Evolutionary conservation across 371 early-diverging fungal species (phyloP).

Genomic region (Rhizopus arrhizus): DNA sequence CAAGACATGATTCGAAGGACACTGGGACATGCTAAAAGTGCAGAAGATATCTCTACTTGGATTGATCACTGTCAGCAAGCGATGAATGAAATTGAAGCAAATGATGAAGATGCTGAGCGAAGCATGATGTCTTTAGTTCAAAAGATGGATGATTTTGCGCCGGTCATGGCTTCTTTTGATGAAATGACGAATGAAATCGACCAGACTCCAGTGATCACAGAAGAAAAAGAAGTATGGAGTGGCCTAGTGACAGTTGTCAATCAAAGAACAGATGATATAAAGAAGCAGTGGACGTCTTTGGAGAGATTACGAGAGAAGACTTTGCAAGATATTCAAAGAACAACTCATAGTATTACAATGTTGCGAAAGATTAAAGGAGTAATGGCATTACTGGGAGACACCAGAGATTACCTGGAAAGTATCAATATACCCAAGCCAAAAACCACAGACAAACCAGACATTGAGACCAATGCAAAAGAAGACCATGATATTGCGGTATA

Average conservation of each 20-base stretch:
- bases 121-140: slow-evolving; percentile 34
- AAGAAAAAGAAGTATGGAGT: background rate
- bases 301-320: slow-evolving; percentile 9
- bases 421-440: background rate
- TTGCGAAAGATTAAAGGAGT: slow-evolving; percentile 43
- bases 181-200: slow-evolving; percentile 17
- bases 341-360: slow-evolving; percentile 31
- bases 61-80: slow-evolving; percentile 35
- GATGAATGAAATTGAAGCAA: slow-evolving; percentile 16
- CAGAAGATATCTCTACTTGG: slow-evolving; percentile 38
- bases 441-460: background rate
- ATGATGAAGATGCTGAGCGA: slow-evolving; percentile 12
- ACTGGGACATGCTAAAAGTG: slow-evolving; percentile 36
- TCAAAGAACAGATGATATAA: slow-evolving; percentile 8
- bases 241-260: background rate
- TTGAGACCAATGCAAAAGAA: background rate
- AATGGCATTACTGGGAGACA: slow-evolving; percentile 34
- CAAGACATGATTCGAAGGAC: slow-evolving; percentile 35
- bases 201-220: background rate
- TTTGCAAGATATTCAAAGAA: slow-evolving; percentile 9
- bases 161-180: slow-evolving; percentile 30
- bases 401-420: slow-evolving; percentile 26
- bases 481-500: background rate
- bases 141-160: slow-evolving; percentile 33
- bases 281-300: slow-evolving; percentile 22